Conservation (phyloP, 192 early-diverging fungal species). For the Coemansia sp. region DNA sequence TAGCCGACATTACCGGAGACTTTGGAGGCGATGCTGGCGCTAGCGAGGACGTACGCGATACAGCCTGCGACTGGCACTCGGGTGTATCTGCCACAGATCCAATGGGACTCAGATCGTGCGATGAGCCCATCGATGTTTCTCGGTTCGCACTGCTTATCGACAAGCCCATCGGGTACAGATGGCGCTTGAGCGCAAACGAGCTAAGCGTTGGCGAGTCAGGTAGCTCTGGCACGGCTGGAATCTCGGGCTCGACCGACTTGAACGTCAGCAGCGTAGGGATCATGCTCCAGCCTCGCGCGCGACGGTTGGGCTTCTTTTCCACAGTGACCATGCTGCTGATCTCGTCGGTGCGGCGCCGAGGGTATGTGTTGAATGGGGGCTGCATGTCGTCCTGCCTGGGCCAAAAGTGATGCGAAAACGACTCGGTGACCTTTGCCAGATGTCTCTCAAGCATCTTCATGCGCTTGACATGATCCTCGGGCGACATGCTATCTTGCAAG, state of each 20-base stretch:
- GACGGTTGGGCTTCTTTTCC: slow-evolving; percentile 17
- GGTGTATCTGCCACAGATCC: slow-evolving; percentile 20
- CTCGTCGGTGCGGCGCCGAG: slow-evolving; percentile 38
- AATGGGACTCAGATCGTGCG: slow-evolving; percentile 37
- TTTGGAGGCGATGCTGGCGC: slow-evolving; percentile 16
- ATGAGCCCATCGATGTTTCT: slow-evolving; percentile 24
- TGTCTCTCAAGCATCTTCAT: slow-evolving; percentile 52
- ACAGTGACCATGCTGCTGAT: slow-evolving; percentile 2
- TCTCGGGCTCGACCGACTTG: slow-evolving; percentile 12
- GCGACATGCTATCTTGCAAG: slow-evolving; percentile 15
- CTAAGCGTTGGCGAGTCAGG: slow-evolving; percentile 47
- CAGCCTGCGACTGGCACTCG: slow-evolving; percentile 15
- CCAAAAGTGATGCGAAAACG: slow-evolving; percentile 51
- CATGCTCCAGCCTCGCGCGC: slow-evolving; percentile 53
- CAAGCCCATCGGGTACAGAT: slow-evolving; percentile 50
- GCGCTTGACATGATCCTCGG: slow-evolving; percentile 46
- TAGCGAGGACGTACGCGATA: slow-evolving; percentile 32
- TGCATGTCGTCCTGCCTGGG: slow-evolving; percentile 39
- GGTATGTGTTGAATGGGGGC: slow-evolving; percentile 46
- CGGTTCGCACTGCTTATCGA: slow-evolving; percentile 31
- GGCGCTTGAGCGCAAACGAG: slow-evolving; percentile 36
- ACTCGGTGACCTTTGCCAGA: slow-evolving; percentile 49
- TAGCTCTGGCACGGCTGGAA: slow-evolving; percentile 14
- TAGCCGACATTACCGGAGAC: slow-evolving; percentile 25
- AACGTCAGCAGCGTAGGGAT: slow-evolving; percentile 50